Evolutionary conservation across 116 monocot genomes (phyloP), one percentile per base, ranked within the genome.

Genomic region (Posidonia oceanica): DNA sequence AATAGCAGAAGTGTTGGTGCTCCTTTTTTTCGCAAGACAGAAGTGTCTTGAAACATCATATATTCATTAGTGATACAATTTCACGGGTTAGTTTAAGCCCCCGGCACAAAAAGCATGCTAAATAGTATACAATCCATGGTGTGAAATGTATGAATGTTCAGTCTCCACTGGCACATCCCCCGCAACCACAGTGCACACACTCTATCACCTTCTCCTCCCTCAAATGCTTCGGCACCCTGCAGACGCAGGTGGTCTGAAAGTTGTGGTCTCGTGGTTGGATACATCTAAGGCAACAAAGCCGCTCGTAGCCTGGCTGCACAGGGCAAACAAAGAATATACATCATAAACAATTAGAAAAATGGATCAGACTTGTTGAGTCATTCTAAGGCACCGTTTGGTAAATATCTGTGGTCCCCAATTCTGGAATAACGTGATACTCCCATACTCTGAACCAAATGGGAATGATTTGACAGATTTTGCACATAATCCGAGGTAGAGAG

Each of bases 231-330:
- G 97, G 97, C 54, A 97, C 92, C 57, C 92, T 78, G 75, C 97
- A 97, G 3, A 92, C 85, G 63, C 97, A 97, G n/a, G 97, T 89
- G 14, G 97, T 92, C 37, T 80, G 84, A 42, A 92, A 92, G 70
- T 97, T 97, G 85, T 97, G 97, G 66, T 89, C 97, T 72, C 92
- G 77, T 39, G 87, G 89, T 74, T 97, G 97, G 57, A 97, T 92
- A 79, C 97, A 97, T 10, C 87, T 80, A 23, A 97, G 89, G 80
- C 92, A 97, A 71, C 97, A 97, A 5, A 97, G 87, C 5, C 89
- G 89, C 71, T 92, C 97, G 69, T 97, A 89, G 17, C 97, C 92
- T 1, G 83, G 73, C 97, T 89, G 92, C 80, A 72, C 3, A 72
- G 20, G 37, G 16, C n/a, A 65, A 40, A 65, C 23, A 66, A 66